Base-by-base conservation (phyloP, 225 moss, liverwort and hornwort genomes). In the Ulota crispa region DNA sequence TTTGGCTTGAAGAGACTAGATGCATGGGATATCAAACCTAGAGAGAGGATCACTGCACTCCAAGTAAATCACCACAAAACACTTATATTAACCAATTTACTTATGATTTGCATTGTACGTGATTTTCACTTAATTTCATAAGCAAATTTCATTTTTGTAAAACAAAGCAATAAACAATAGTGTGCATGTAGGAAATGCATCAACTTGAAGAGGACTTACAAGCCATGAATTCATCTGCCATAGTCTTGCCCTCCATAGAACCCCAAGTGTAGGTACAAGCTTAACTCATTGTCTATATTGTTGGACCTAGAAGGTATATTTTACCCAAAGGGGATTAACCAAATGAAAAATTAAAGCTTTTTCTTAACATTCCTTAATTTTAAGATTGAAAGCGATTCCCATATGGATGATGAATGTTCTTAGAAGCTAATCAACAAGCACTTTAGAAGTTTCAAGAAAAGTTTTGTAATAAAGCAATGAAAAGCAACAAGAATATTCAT, bases 11-110 rank as follows among this genome's bases (percentile, higher is more conserved):
- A 98, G 98, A 88, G 81, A 43, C 57, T 99, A 12, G 98, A 99
- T 72, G 94, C 93, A 30, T 76, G 80, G 83, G 85, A 87, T 47
- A 92, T 99, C 89, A 99, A 92, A 77, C 95, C 93, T 12, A 88
- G 93, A 23, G 98, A 99, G 75, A 88, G 95, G 77, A 95, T 94
- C 4, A 77, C 31, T 27, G 93, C 98, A 65, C 83, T 90, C 26
- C 93, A 99, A 41, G 98, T 94, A 86, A 56, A 30, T n/a, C 4
- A 61, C 69, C 36, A 16, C 18, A 30, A 72, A 50, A 19, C 23
- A 16, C 9, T 59, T 47, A 30, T 6, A 0, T 18, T n/a, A 1
- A 37, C 14, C 0, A 15, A 0, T 37, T 30, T 61, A 39, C 15
- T 16, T 52, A 26, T 0, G 0, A 13, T 68, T 72, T 3, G 0